Evolutionary conservation across 768 basidiomycete genomes (phyloP), one percentile per base, ranked within the genome.

Genomic region (Tricholomella constricta): DNA sequence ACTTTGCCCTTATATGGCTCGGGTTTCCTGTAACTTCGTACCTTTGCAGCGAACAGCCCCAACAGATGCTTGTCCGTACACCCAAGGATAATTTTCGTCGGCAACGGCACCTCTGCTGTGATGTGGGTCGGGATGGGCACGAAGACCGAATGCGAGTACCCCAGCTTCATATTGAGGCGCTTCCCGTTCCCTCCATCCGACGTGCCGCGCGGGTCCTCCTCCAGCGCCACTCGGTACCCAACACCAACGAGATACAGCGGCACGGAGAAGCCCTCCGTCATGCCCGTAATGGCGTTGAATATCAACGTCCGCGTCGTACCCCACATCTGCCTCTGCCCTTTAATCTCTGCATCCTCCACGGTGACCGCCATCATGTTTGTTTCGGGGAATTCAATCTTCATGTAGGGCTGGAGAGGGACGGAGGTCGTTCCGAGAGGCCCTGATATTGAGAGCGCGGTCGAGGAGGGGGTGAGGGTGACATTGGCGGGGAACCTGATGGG

Each of bases 1-100:
- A 96, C 94, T 82, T 98, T 98, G 67, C 94, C 96, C 73, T 98
- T 93, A 73, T 98, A 99, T 14, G 94, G 95, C 67, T 99, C 96
- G 19, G 96, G 96, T 61, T 87, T 88, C 62, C 96, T 82, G 74
- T 86, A 88, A 54, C 79, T 80, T 56, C 94, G 78, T 22, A 98
- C 86, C 58, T 85, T 82, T 5, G 95, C 93, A 0, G 94, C 90
- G 66, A 96, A 96, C 58, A 91, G 76, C 1, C 94, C 94, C 52
- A 99, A 69, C 43, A 78, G 72, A 62, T 97, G 89, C 69, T 98
- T 98, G 74, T 97, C 89, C 49, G 83, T 89, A 61, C 94, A 93
- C 19, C 74, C 79, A 22, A 98, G 71, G 26, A 86, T 69, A 52
- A 98, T 93, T 72, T 90, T 89, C 1, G 93, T 97, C 6, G 96